A percentile compares a stretch with the other conserved stretches of the same genome.
Evolutionary conservation across 2,329 filamentous ascomycete species (phyloP).

Genomic region (Aschersonia sp.): DNA sequence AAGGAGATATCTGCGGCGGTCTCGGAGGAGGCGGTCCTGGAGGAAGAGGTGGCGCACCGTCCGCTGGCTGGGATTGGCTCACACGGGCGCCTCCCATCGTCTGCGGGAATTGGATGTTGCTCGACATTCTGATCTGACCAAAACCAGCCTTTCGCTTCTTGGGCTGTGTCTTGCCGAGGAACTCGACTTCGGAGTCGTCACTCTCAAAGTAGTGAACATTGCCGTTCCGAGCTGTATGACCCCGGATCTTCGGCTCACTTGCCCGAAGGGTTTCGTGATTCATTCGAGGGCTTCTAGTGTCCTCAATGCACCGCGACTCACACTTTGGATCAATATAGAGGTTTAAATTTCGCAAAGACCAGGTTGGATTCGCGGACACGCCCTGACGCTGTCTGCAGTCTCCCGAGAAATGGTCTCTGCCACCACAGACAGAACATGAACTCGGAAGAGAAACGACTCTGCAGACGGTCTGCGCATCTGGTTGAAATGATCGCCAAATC

Average conservation of each 20-base stretch:
- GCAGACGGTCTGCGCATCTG: conserved; percentile 21
- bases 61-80: conserved; percentile 6
- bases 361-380: conserved; percentile 26
- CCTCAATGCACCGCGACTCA: conserved; percentile 22
- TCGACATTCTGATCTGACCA: conserved; percentile 24
- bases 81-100: conserved; percentile 7
- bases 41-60: conserved; percentile 21
- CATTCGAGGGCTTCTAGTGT: conserved; percentile 10
- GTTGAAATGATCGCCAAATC: conserved; percentile 44
- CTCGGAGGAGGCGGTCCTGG: conserved; percentile 21
- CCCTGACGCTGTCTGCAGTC: conserved; percentile 29
- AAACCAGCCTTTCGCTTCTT: conserved; percentile 12
- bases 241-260: conserved; percentile 15
- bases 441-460: conserved; percentile 35
- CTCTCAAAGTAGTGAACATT: conserved; percentile 30
- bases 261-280: not conserved
- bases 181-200: conserved; percentile 30
- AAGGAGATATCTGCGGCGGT: conserved; percentile 9
- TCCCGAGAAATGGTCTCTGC: conserved; percentile 37
- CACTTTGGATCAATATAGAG: conserved; percentile 34
- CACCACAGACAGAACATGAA: conserved; percentile 43
- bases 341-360: conserved; percentile 33
- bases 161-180: conserved; percentile 20
- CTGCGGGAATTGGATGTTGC: conserved; percentile 23
- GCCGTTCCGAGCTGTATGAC: conserved; percentile 19